Conservation (phyloP, 2,329 filamentous ascomycete genomes). For the Mariannaea elegans region DNA sequence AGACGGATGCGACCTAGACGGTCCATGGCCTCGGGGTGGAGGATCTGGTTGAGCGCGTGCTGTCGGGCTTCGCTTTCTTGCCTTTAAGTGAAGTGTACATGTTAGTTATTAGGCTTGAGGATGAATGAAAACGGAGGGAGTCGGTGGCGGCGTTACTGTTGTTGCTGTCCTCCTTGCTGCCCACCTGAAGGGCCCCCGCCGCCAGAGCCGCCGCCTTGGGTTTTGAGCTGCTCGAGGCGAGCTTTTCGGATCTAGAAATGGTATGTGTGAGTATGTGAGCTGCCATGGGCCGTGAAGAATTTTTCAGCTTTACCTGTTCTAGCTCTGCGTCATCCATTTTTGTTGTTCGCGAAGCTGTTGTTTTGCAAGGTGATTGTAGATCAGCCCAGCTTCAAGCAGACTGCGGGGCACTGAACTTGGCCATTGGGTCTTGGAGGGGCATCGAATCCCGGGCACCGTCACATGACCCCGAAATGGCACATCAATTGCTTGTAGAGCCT, state of each 20-base stretch:
- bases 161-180: conserved; percentile 69
- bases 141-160: conserved; percentile 31
- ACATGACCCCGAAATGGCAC: conserved; percentile 38
- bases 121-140: neutral
- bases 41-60: conserved; percentile 88
- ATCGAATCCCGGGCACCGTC: conserved; percentile 17
- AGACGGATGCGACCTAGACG: conserved; percentile 92
- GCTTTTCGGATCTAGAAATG: conserved; percentile 81
- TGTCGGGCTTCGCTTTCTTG: conserved; percentile 74
- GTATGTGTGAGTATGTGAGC: neutral
- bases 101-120: neutral
- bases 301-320: conserved; percentile 45
- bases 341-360: conserved; percentile 18
- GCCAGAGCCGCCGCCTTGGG: conserved; percentile 66
- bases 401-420: conserved; percentile 27
- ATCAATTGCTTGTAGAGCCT: neutral
- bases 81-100: conserved; percentile 46
- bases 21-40: conserved; percentile 92
- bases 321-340: conserved; percentile 56
- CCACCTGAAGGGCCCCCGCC: conserved; percentile 51
- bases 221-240: conserved; percentile 91
- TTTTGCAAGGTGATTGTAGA: conserved; percentile 16
- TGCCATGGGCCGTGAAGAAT: no score
- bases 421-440: conserved; percentile 36
- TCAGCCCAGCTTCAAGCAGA: conserved; percentile 29